Evolutionary conservation across 495 filamentous ascomycete species (phyloP), one percentile per base, ranked within the genome.

Genomic region (Annulohypoxylon maeteangense): DNA sequence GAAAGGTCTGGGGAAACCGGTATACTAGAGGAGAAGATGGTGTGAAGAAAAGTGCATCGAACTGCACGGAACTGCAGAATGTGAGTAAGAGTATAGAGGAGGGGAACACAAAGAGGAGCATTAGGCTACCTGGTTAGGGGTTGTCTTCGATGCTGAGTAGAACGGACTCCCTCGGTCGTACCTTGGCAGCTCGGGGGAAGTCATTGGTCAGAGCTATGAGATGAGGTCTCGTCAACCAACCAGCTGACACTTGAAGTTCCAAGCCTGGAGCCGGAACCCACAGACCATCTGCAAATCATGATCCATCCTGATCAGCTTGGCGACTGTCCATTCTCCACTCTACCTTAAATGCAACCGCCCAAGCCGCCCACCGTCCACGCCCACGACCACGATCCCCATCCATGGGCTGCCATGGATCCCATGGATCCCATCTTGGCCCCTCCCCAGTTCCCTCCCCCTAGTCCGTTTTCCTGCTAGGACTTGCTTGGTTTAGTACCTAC

Each of bases 211-310:
- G 56, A 58, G 70, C 60, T 69, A 68, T 73, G 67, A 66, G 45
- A 70, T 68, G 73, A 77, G 64, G 73, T 75, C 73, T 71, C 54
- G 73, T 70, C 60, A 67, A 62, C 75, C 75, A 77, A 77, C 75
- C 75, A 77, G 75, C 73, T 77, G 75, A 77, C 75, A 77, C 73
- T 50, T 70, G 67, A 68, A 61, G 65, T 71, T 71, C 45, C 55
- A 59, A 65, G 60, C 55, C 70, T 65, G 72, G 66, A 62, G 64
- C 67, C 73, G 67, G 73, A 67, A 70, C 71, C 70, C 75, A 72
- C 65, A 77, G 70, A 77, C 70, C 65, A 63, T 74, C 73, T 70
- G 70, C 75, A 66, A 77, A 77, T 77, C 73, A 76, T 70, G 54
- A 71, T 48, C 59, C 32, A 47, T 66, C 70, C 74, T 77, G 73